Base-by-base conservation (phyloP, 176 grass and related monocot genomes). In the Paspalum notatum region DNA sequence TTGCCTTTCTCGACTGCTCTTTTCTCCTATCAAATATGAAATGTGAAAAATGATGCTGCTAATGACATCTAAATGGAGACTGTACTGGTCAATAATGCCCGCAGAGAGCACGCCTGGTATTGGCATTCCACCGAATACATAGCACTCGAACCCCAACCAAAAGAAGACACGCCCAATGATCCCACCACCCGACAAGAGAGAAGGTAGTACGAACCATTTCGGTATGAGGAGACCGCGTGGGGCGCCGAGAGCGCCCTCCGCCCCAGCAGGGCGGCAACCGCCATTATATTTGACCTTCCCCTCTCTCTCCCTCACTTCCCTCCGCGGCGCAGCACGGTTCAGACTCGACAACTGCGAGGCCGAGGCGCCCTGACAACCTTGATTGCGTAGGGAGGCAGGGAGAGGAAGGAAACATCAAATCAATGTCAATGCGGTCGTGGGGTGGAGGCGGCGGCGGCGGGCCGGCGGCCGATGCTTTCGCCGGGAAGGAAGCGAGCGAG, bases 111-210 rank as follows among this genome's bases (percentile, higher is more conserved):
- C 5, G 10, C 20, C 63, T 69, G 18, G 20, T 44, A 62, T 62
- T 32, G 82, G 71, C 87, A 85, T 89, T 82, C 65, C 7, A 41
- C 27, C 83, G 32, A 78, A 78, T 79, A 86, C n/a, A 57, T 66
- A 40, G 8, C 13, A n/a, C 42, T 22, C 12, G 13, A 60, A 25
- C 49, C 42, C 57, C 49, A 56, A 25, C 63, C 32, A 48, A 17
- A 52, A 9, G 46, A 55, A 81, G 18, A 8, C 62, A 42, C 54
- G 16, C n/a, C 51, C 50, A 21, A 65, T 5, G 65, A 72, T 26
- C 21, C 39, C 44, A 50, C 42, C 1, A 1, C 27, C 4, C 44
- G 12, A 48, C 62, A 61, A 27, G 58, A 61, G 46, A 18, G 86
- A 75, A 77, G 16, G 15, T 6, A 52, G 12, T 3, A 61, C 72